These are phyloP conservation scores for Knufia fluminis DNA, from an alignment of 2,329 filamentous ascomycete species.

Conservation along the genomic window DNA sequence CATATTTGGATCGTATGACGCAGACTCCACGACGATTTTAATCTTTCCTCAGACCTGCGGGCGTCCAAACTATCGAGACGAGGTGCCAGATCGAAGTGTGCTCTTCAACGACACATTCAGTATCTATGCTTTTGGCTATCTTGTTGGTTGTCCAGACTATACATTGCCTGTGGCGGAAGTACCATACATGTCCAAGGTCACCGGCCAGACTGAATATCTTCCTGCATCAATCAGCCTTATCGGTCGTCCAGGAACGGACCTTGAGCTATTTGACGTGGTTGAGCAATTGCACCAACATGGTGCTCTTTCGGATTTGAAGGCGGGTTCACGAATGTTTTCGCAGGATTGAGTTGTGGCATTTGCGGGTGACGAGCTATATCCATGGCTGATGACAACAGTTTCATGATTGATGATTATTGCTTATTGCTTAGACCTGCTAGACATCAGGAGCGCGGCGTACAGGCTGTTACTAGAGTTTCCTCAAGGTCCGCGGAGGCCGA, in stretches of 20 bases:
- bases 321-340: constrained; percentile 11
- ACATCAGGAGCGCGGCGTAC: too few species aligned
- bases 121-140: constrained; percentile 24
- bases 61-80: constrained; percentile 16
- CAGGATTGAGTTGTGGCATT: background rate
- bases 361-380: background rate
- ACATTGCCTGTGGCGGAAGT: constrained; percentile 38
- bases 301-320: constrained; percentile 13
- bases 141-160: constrained; percentile 33
- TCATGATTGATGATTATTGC: background rate
- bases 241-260: constrained; percentile 27
- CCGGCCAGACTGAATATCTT: constrained; percentile 25
- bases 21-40: constrained; percentile 17
- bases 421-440: background rate
- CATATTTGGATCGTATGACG: constrained; percentile 18
- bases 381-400: background rate
- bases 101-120: constrained; percentile 41
- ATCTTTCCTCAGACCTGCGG: constrained; percentile 20
- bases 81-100: constrained; percentile 10
- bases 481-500: too few species aligned
- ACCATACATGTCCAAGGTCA: constrained; percentile 20
- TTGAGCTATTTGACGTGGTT: constrained; percentile 23
- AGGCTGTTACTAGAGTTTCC: too few species aligned
- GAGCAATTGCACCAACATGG: constrained; percentile 13
- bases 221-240: constrained; percentile 28